phyloP scores from a whole-genome alignment of 2,329 filamentous ascomycete species.

The Daldinia sp. region DNA sequence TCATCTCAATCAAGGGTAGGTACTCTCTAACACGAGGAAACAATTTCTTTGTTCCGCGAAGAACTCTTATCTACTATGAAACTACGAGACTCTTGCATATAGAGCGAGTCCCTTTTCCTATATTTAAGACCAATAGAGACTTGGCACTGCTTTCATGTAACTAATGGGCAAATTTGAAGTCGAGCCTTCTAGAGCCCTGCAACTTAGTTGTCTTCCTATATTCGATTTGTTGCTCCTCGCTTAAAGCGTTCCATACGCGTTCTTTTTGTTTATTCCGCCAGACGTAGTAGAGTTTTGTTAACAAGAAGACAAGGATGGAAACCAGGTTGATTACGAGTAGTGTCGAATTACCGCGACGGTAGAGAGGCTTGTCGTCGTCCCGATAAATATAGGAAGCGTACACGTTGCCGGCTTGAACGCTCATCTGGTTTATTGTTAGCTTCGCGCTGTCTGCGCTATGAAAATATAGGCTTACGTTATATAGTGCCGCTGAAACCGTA shows the following conservation, averaged over 20 bases:
- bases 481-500: constrained; percentile 65
- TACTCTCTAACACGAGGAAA: too few species aligned
- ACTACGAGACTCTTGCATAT: too few species aligned
- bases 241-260: constrained; percentile 57
- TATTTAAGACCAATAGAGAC: too few species aligned
- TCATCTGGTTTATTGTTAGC: constrained; percentile 43
- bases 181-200: constrained; percentile 33
- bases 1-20: too few species aligned
- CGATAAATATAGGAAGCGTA: constrained; percentile 57
- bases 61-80: too few species aligned
- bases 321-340: constrained; percentile 59
- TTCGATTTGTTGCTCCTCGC: constrained; percentile 54
- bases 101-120: too few species aligned
- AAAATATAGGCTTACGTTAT: constrained; percentile 55
- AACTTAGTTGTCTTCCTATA: constrained; percentile 50
- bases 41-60: too few species aligned
- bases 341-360: constrained; percentile 62
- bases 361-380: constrained; percentile 62
- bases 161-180: constrained; percentile 34
- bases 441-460: background rate
- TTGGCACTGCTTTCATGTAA: background rate
- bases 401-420: constrained; percentile 49
- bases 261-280: constrained; percentile 58
- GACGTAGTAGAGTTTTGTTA: constrained; percentile 62
- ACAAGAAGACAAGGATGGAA: constrained; percentile 59